These are phyloP conservation scores for Pyropia yezoensis DNA, from an alignment of 23 red algal genomes.

Conservation along the genomic window DNA sequence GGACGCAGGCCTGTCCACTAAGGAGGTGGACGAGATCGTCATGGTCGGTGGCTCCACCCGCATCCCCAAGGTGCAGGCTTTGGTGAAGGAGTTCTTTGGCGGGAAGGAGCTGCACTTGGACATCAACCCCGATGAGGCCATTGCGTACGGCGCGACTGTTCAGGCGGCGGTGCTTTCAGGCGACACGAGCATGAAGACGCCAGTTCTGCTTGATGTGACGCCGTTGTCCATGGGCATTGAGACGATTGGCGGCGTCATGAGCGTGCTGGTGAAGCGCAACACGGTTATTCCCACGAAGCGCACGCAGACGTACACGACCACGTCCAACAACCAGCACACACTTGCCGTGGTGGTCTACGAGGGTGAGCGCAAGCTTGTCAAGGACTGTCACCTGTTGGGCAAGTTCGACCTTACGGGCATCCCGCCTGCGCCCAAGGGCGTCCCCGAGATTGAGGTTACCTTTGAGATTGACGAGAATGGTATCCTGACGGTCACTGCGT, in stretches of 20 bases:
- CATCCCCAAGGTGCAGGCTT: conserved; percentile 93
- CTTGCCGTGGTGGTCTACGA: conserved; percentile 88
- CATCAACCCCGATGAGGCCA: conserved; percentile 98
- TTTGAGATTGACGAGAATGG: conserved; percentile 98
- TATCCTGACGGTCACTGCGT: conserved; percentile 80
- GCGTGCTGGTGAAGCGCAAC: conserved; percentile 88
- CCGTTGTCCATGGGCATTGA: conserved; percentile 96
- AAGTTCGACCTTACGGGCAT: conserved; percentile 97
- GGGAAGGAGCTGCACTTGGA: conserved; percentile 82
- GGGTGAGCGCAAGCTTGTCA: conserved; percentile 84
- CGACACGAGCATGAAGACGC: conserved; percentile 64
- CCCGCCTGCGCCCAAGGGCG: conserved; percentile 68
- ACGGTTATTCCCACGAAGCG: conserved; percentile 90
- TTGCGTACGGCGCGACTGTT: conserved; percentile 91
- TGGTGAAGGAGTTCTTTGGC: conserved; percentile 79
- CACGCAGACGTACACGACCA: conserved; percentile 93
- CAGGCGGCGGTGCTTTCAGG: conserved; percentile 90
- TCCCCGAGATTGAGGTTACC: conserved; percentile 89
- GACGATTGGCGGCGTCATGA: conserved; percentile 97
- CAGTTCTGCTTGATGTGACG: conserved; percentile 83
- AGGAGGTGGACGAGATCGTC: conserved; percentile 89
- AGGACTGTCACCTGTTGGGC: conserved; percentile 95
- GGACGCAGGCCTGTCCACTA: conserved; percentile 67
- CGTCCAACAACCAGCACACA: conserved; percentile 77
- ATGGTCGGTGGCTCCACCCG: conserved; percentile 95